A percentile compares a stretch with the other conserved stretches of the same genome.
phyloP scores from a whole-genome alignment of 2,329 filamentous ascomycete species.

The Dactylellina drechsleri region DNA sequence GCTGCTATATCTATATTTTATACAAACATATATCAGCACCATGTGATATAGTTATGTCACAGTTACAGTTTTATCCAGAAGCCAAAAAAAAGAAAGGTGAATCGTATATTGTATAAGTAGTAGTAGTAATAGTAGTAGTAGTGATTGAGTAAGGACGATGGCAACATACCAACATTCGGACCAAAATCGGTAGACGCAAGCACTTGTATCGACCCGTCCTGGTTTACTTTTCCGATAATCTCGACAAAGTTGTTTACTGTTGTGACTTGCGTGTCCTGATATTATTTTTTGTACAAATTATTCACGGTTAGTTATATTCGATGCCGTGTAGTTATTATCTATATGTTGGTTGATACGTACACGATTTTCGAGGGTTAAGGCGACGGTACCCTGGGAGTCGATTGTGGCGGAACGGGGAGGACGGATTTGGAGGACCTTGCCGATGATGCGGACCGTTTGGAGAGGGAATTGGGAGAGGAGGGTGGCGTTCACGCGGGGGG shows the following conservation, averaged over 20 bases:
- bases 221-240: slow-evolving; percentile 81
- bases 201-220: slow-evolving; percentile 76
- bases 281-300: slow-evolving; percentile 64
- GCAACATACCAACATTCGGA: slow-evolving; percentile 57
- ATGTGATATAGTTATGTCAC: no score
- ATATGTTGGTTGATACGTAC: no score
- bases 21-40: no score
- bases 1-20: slow-evolving; percentile 74
- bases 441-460: slow-evolving; percentile 82
- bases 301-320: no score
- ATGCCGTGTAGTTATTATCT: no score
- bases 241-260: slow-evolving; percentile 76
- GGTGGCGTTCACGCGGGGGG: slow-evolving; percentile 82
- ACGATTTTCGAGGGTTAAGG: slow-evolving; percentile 74
- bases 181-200: slow-evolving; percentile 77
- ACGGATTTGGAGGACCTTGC: slow-evolving; percentile 82
- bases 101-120: neutral
- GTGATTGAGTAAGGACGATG: neutral
- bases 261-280: slow-evolving; percentile 66
- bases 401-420: slow-evolving; percentile 79
- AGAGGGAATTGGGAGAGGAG: slow-evolving; percentile 81
- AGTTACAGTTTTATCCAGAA: no score
- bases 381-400: slow-evolving; percentile 81
- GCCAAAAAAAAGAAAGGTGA: no score
- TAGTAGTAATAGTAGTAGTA: no score